Percentiles rank a stretch among this genome's conserved stretches.
phyloP scores from a whole-genome alignment of 129 eudicot species.

The Saposhnikovia divaricata region DNA sequence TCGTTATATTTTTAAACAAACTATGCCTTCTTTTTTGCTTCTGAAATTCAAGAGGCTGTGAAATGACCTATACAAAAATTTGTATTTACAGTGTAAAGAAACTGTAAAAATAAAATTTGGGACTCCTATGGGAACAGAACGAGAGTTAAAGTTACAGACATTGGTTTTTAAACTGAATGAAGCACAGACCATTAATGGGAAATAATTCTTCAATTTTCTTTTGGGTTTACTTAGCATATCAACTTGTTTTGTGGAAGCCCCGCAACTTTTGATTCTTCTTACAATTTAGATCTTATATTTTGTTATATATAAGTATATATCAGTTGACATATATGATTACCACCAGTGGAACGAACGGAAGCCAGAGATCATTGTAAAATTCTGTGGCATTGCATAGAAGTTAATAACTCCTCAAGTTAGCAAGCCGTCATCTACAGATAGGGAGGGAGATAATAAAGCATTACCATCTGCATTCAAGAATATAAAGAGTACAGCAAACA shows the following conservation, averaged over 20 bases:
- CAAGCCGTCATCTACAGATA: neutral
- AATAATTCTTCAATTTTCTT: no score
- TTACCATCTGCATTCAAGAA: constrained; percentile 59
- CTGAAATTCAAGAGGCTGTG: neutral
- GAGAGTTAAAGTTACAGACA: neutral
- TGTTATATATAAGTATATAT: no score
- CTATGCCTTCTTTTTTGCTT: neutral
- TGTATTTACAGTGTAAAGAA: no score
- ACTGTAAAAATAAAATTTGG: neutral
- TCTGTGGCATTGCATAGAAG: constrained; percentile 23
- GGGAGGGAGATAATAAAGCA: neutral
- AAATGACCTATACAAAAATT: neutral
- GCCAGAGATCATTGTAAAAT: constrained; percentile 39
- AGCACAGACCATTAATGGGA: no score
- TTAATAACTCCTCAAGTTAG: neutral
- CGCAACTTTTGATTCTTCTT: no score
- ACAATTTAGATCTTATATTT: no score
- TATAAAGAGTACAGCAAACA: constrained; percentile 46
- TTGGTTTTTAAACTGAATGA: no score
- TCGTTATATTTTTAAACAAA: neutral
- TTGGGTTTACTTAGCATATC: no score
- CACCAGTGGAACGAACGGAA: constrained; percentile 48
- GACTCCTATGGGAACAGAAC: neutral
- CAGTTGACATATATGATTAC: constrained; percentile 19
- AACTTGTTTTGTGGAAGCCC: no score